Base-by-base conservation (phyloP, 2,329 filamentous ascomycete genomes). In the Nemania sp. region DNA sequence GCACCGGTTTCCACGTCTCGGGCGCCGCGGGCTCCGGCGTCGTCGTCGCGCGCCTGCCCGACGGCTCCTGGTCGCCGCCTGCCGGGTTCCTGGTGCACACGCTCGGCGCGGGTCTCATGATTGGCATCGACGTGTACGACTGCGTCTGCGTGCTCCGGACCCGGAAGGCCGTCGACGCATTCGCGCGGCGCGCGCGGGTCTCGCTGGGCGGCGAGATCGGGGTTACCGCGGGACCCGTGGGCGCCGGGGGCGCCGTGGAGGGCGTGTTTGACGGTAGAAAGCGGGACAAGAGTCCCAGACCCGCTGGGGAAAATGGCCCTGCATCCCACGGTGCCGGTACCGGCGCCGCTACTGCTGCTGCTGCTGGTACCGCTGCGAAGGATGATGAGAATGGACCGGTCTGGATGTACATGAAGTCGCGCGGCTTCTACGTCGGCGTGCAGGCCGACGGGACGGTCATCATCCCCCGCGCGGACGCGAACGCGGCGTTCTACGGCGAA, bases 111-210 rank as follows among this genome's bases (percentile, higher is more conserved):
- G 92, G 92, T 0, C 91, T 96, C 72, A 82, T 94, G 61, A 85
- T 90, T 1, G 92, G 92, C 12, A 83, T 94, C 12, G 92, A 96
- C 73, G 92, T 96, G 29, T 96, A 95, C 77, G 92, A 96, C 73
- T 95, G 90, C 68, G 90, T 96, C 2, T 86, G 92, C 21, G 89
- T 96, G 37, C 92, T 96, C 74, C 96, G 96, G 77, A 90, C 85
- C 3, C 81, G 84, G 43, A 83, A 90, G 66, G 91, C 91, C 0
- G 79, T 96, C 43, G 85, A 89, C 15, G 89, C 90, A 0, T 96
- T 96, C 74, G 90, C 88, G 61, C 86, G 85, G 59, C 82, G 49
- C 40, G 57, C 90, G 1, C 84, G 91, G 13, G 87, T 90, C 65
- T 93, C 90, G 1, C 77, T 96, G 0, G 92, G 92, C 2, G 89